Percentiles rank a stretch among this genome's conserved stretches.
Evolutionary conservation across 2,329 filamentous ascomycete species (phyloP).

Genomic region (Reticulascus tulasneorum): DNA sequence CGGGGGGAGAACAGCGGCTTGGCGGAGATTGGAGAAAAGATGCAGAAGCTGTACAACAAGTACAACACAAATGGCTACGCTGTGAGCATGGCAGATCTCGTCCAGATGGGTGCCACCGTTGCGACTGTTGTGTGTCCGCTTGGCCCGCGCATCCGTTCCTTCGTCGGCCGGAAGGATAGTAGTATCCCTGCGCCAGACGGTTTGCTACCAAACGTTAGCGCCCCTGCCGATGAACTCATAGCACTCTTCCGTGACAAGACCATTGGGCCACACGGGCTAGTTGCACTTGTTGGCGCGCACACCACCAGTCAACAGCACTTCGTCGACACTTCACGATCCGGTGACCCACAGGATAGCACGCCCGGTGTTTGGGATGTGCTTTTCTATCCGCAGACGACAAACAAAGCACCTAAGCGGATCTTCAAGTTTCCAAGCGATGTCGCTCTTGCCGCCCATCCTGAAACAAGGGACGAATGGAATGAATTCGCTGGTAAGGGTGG

Average conservation of each 20-base stretch:
- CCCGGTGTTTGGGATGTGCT: conserved; percentile 50
- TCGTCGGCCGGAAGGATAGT: conserved; percentile 47
- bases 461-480: conserved; percentile 32
- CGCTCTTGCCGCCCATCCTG: conserved; percentile 30
- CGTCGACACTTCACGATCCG: conserved; percentile 33
- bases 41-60: conserved; percentile 35
- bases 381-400: conserved; percentile 41
- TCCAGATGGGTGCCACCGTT: conserved; percentile 48
- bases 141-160: conserved; percentile 44
- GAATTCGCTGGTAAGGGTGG: conserved; percentile 28
- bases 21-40: conserved; percentile 34
- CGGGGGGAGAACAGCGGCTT: conserved; percentile 44
- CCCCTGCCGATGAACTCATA: conserved; percentile 41
- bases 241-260: conserved; percentile 50
- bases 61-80: conserved; percentile 24
- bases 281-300: conserved; percentile 53
- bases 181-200: conserved; percentile 30
- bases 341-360: conserved; percentile 47
- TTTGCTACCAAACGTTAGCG: conserved; percentile 39
- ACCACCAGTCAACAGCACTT: conserved; percentile 46
- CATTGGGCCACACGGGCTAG: conserved; percentile 44
- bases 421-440: conserved; percentile 39
- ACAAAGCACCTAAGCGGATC: conserved; percentile 28
- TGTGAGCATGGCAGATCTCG: conserved; percentile 51
- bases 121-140: conserved; percentile 44